These are phyloP conservation scores for Fonsecaea pedrosoi DNA, from an alignment of 2,329 filamentous ascomycete species.

Conservation along the genomic window DNA sequence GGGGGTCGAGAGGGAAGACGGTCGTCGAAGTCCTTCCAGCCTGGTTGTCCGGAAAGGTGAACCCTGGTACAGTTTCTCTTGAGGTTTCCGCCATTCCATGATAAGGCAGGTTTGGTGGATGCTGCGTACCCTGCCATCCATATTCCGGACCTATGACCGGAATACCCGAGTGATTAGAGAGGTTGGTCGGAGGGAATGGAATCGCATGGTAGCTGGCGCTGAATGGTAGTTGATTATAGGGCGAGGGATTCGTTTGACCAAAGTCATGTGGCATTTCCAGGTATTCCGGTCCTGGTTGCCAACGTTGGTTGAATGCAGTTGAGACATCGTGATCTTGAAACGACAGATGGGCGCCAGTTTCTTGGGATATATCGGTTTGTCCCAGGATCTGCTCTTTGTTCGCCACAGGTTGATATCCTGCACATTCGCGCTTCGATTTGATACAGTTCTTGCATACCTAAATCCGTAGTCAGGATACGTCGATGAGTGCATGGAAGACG, in stretches of 20 bases:
- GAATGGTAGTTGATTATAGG: conserved; percentile 24
- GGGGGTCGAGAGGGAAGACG: conserved; percentile 17
- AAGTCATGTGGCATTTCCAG: conserved; percentile 11
- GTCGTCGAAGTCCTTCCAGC: neutral
- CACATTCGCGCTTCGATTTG: conserved; percentile 55
- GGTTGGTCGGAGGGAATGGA: conserved; percentile 1
- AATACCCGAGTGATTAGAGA: neutral
- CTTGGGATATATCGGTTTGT: conserved; percentile 4
- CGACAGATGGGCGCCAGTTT: conserved; percentile 13
- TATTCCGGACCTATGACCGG: neutral
- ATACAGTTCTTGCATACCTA: conserved; percentile 52
- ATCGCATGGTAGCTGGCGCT: conserved; percentile 29
- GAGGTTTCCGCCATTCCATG: conserved; percentile 2
- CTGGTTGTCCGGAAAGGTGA: conserved; percentile 2
- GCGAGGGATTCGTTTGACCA: conserved; percentile 13
- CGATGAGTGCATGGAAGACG: neutral
- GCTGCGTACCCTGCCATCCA: conserved; percentile 20
- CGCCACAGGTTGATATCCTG: conserved; percentile 40
- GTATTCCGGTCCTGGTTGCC: conserved; percentile 21
- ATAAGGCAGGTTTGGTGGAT: neutral
- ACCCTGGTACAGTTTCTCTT: conserved; percentile 5
- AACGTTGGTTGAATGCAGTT: conserved; percentile 15
- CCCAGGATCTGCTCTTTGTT: conserved; percentile 34
- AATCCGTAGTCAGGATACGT: conserved; percentile 7
- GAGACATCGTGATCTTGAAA: conserved; percentile 15